phyloP scores from a whole-genome alignment of 2,329 filamentous ascomycete genomes.

The Fusarium caatingaense region DNA sequence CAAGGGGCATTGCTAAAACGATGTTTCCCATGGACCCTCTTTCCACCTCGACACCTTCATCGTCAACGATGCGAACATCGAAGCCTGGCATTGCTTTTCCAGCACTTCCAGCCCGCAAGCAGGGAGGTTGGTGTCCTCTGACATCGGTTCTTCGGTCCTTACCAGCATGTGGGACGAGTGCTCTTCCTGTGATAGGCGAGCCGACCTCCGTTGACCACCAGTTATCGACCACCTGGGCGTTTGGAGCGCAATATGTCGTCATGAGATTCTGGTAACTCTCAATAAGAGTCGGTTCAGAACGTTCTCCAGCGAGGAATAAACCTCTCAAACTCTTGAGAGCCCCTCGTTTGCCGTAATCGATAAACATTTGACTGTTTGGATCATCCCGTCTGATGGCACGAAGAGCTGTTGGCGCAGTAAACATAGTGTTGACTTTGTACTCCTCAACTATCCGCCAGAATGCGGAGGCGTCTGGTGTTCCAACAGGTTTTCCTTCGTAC shows the following conservation, averaged over 20 bases:
- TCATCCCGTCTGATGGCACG: conserved; percentile 90
- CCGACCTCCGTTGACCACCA: conserved; percentile 72
- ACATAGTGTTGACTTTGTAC: conserved; percentile 85
- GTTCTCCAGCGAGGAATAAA: conserved; percentile 88
- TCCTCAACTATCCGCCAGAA: conserved; percentile 91
- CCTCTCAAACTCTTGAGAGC: conserved; percentile 78
- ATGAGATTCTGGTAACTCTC: conserved; percentile 83
- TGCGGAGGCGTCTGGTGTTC: conserved; percentile 85
- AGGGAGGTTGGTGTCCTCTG: conserved; percentile 57
- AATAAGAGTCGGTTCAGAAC: conserved; percentile 88
- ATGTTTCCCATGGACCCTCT: conserved; percentile 89
- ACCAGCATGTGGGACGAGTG: conserved; percentile 68
- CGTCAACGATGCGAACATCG: conserved; percentile 85
- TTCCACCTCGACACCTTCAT: conserved; percentile 78
- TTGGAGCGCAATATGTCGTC: conserved; percentile 70
- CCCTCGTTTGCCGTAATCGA: conserved; percentile 71
- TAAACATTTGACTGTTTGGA: conserved; percentile 75
- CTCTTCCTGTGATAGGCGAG: conserved; percentile 68
- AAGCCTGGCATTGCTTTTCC: conserved; percentile 94
- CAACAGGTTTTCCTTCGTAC: conserved; percentile 94
- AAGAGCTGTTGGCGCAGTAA: conserved; percentile 88
- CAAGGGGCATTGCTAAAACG: conserved; percentile 83
- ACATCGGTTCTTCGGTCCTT: conserved; percentile 60
- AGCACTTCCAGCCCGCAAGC: conserved; percentile 84
- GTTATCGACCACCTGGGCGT: conserved; percentile 68